These are phyloP conservation scores for Cladosporium sp. DNA, from an alignment of 2,329 filamentous ascomycete species.

Conservation along the genomic window DNA sequence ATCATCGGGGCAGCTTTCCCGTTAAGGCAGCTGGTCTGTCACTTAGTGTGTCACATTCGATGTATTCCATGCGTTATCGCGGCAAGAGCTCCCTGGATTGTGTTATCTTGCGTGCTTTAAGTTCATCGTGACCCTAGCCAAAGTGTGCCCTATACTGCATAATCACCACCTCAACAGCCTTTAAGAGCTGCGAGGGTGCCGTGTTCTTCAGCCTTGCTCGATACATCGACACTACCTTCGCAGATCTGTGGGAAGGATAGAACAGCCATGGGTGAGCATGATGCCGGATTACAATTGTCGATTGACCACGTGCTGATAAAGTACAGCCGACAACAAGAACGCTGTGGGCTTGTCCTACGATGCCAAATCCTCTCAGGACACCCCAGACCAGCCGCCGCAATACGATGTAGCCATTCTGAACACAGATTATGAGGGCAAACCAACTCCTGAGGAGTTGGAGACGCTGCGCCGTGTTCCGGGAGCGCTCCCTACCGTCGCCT, in stretches of 20 bases:
- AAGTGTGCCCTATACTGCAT: neutral
- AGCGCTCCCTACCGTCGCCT: constrained; percentile 47
- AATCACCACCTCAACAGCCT: neutral
- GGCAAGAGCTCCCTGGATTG: neutral
- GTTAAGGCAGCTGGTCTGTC: neutral
- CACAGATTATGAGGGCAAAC: constrained; percentile 17
- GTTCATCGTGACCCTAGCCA: neutral
- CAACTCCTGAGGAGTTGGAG: constrained; percentile 43
- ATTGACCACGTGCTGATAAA: neutral
- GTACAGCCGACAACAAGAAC: neutral
- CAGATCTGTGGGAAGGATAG: neutral
- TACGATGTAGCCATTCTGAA: constrained; percentile 3
- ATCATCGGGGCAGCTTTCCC: neutral
- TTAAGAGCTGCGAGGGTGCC: neutral
- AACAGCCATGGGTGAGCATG: neutral
- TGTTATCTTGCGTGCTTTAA: neutral
- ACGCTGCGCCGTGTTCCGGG: constrained; percentile 48
- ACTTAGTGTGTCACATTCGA: neutral
- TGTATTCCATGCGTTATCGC: neutral
- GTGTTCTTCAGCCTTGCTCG: neutral
- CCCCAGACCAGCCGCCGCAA: neutral
- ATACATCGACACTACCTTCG: neutral
- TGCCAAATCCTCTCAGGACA: neutral
- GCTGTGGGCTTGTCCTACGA: neutral
- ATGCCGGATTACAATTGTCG: too few relatives aligned